A percentile compares a stretch with the other conserved stretches of the same genome.
These are phyloP conservation scores for Pseudognaphalium luteoalbum DNA, from an alignment of 129 eudicot genomes.

Conservation along the genomic window DNA sequence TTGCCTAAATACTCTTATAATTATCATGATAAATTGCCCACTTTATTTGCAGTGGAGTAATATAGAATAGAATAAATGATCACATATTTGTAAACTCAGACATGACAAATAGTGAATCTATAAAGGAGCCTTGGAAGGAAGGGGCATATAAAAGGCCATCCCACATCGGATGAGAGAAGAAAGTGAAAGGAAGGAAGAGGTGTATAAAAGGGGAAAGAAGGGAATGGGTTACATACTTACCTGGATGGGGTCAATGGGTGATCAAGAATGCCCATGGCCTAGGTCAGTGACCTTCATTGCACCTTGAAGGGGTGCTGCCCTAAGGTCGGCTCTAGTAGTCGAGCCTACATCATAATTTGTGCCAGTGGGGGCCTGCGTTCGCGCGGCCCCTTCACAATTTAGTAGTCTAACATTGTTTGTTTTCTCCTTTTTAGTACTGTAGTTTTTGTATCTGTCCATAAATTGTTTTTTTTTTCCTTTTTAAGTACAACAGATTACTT, in stretches of 20 bases:
- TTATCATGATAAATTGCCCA: no score
- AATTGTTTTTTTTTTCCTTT: no score
- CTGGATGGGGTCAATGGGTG: conserved; percentile 49
- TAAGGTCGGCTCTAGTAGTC: conserved; percentile 44
- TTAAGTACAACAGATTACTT: no score
- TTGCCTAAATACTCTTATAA: no score
- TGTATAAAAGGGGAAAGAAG: conserved; percentile 23
- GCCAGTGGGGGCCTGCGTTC: conserved; percentile 52
- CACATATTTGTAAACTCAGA: no score
- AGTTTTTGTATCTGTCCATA: no score
- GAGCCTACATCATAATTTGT: conserved; percentile 39
- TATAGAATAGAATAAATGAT: no score
- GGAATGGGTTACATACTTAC: conserved; percentile 11
- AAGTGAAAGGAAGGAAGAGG: not conserved
- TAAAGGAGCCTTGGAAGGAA: no score
- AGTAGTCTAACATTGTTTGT: not conserved
- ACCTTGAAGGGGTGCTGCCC: conserved; percentile 31
- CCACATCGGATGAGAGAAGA: conserved; percentile 19
- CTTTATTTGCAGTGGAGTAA: no score
- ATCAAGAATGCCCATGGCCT: conserved; percentile 39
- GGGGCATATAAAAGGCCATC: not conserved
- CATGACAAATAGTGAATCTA: no score
- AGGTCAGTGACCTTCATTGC: conserved; percentile 44
- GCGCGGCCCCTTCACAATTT: conserved; percentile 31
- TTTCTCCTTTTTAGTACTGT: no score